Evolutionary conservation across 139 green algal genomes (phyloP), one percentile per base, ranked within the genome.

Genomic region (Pedinophyceae sp.): DNA sequence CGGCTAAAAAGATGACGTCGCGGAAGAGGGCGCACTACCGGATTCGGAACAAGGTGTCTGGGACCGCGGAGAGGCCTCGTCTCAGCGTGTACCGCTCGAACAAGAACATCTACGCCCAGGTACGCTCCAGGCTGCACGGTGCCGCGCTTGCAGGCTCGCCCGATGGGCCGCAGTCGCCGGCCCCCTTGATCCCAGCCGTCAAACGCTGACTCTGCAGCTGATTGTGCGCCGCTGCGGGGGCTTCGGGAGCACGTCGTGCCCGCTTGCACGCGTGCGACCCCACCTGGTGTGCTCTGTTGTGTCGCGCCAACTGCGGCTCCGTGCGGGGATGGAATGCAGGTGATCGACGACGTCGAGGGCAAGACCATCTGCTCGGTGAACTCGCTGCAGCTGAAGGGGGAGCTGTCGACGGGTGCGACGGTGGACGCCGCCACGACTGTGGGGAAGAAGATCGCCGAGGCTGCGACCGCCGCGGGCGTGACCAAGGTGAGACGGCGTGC

Each of bases 31-130:
- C 49, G 19, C 80, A 89, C 65, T 57, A 59, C 30, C 61, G 72
- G 45, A 66, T 87, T 30, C 62, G 81, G 30, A 72, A 61, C 29
- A 86, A 84, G 74, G 77, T 84, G 43, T 69, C 56, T 27, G 91
- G 91, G 54, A 91, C 80, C 17, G 20, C 73, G 3, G 87, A 98
- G 62, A 61, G 91, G 18, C 91, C 91, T 10, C 75, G 91, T 26
- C 68, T 98, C 34, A 77, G 81, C 4, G 87, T 98, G 4, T 96
- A 80, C 82, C 70, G 84, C 30, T 96, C 87, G 24, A 95, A 95
- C 73, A 73, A 93, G 58, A 84, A 98, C 75, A 94, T 97, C 30
- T 98, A 96, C 61, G 86, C 76, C 22, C 91, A 98, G 77, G 84
- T 89, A 49, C 0, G 70, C 26, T 10, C 4, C 30, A 20, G 19